Evolutionary conservation across 176 grass and related monocot genomes (phyloP).

Genomic region (Luzula sylvatica): DNA sequence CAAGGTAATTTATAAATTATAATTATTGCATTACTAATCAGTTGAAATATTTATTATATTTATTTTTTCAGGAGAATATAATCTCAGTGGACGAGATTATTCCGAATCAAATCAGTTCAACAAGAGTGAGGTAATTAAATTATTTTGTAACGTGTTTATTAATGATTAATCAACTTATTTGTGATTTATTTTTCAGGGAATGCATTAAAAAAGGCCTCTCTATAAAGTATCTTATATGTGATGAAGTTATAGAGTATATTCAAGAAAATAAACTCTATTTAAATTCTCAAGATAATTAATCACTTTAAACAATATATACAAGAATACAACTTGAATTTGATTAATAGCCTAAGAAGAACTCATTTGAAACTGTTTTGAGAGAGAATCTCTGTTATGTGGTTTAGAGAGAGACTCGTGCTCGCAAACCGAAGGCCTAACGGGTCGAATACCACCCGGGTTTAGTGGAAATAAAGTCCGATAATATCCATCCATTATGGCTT

Average conservation of each 20-base stretch:
- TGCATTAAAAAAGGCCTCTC: slow-evolving; percentile 54
- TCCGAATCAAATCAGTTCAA: slow-evolving; percentile 88
- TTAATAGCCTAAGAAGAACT: slow-evolving; percentile 11
- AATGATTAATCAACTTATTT: not conserved
- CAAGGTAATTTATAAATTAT: slow-evolving; percentile 47
- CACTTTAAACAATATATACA: not conserved
- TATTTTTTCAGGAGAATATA: slow-evolving; percentile 51
- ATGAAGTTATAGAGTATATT: slow-evolving; percentile 75
- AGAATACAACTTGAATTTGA: not conserved
- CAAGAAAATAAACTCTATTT: slow-evolving; percentile 45
- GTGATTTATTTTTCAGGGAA: slow-evolving; percentile 21
- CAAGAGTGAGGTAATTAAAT: slow-evolving; percentile 68
- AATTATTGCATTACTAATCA: too few species aligned
- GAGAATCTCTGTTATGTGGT: slow-evolving; percentile 50
- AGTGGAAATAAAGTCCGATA: slow-evolving; percentile 76
- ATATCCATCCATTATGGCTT: slow-evolving; percentile 69
- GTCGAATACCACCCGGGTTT: slow-evolving; percentile 69
- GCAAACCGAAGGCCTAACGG: slow-evolving; percentile 42
- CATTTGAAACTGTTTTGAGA: slow-evolving; percentile 30
- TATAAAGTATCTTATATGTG: slow-evolving; percentile 63
- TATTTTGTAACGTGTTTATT: not conserved
- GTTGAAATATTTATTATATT: not conserved
- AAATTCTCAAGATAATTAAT: slow-evolving; percentile 7
- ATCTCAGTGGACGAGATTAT: slow-evolving; percentile 69
- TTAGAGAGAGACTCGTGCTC: slow-evolving; percentile 31